Evolutionary conservation across 2,329 filamentous ascomycete species (phyloP), one percentile per base, ranked within the genome.

Genomic region (Septoria petroselini): DNA sequence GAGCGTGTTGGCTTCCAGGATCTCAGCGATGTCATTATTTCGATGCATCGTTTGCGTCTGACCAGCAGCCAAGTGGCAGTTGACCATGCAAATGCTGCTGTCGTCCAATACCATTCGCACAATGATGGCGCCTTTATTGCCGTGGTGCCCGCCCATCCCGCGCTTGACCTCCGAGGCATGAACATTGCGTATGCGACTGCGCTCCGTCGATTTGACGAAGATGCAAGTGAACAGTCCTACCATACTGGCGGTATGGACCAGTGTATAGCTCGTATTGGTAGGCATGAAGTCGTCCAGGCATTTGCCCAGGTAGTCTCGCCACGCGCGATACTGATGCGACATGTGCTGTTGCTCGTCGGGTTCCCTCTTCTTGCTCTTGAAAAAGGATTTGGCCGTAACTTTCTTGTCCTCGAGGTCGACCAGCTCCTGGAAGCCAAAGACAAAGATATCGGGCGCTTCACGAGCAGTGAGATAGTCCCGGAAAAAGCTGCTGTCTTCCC

Each of bases 361-460:
- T 66, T 95, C 95, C 69, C 93, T 93, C 60, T 86, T 88, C 65
- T 91, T 80, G 60, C 80, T 79, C 62, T 83, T 93, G 66, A 97
- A 85, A 60, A 97, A 83, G 48, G 88, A 89, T 71, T 83, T 96
- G n/a, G 93, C 93, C 17, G 91, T 97, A 42, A 94, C 86, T 59
- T 91, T 94, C 73, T 97, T 97, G 71, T 98, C 88, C 68, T 98
- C 93, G 6, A 98, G 76, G 65, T 98, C 93, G 3, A 98, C 93
- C n/a, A 98, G 78, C 70, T 98, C 93, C 69, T 98, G 93, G 68
- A 98, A 98, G 1, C 91, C 91, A 74, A 98, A 98, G 1, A 97
- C 81, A 2, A 97, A 72, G 41, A 98, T 90, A 60, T 97, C 93
- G 0, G 93, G 89, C 6, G 86, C 83, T 31, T 85, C 80, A 54